phyloP scores from a whole-genome alignment of 2,329 filamentous ascomycete genomes.

The Talaromyces amestolkiae region DNA sequence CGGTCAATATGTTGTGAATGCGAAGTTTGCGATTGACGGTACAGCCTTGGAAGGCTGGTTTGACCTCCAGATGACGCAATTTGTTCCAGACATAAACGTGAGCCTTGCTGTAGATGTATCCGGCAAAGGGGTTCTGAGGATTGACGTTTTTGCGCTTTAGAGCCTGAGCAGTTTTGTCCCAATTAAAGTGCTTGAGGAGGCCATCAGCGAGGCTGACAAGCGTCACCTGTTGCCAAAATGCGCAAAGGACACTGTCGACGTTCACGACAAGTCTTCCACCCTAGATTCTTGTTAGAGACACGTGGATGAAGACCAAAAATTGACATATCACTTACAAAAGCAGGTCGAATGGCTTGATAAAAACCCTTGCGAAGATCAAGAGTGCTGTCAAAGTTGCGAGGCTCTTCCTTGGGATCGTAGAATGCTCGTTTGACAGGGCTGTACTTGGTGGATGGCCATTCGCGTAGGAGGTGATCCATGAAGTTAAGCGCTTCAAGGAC shows the following conservation, averaged over 20 bases:
- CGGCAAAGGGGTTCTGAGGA: background rate
- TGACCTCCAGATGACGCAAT: constrained; percentile 39
- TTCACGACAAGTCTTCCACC: constrained; percentile 73
- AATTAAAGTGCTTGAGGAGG: constrained; percentile 32
- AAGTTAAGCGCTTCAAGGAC: constrained; percentile 85
- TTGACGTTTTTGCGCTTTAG: constrained; percentile 26
- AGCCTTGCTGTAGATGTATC: constrained; percentile 10
- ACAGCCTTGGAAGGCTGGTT: constrained; percentile 36
- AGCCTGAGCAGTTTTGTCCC: constrained; percentile 30
- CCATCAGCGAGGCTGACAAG: constrained; percentile 37
- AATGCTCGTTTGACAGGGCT: constrained; percentile 78
- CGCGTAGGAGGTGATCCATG: constrained; percentile 81
- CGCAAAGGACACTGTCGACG: constrained; percentile 85
- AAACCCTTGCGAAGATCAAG: constrained; percentile 84
- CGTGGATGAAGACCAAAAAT: constrained; percentile 7
- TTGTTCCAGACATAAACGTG: constrained; percentile 26
- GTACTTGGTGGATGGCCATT: constrained; percentile 68
- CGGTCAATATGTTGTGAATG: constrained; percentile 50
- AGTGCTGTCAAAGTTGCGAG: constrained; percentile 58
- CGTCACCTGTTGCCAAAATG: constrained; percentile 68
- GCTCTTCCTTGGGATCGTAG: constrained; percentile 59
- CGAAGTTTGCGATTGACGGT: constrained; percentile 45
- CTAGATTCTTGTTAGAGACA: constrained; percentile 35
- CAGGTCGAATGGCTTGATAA: constrained; percentile 79
- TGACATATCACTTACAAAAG: constrained; percentile 50